Conservation (phyloP, 768 basidiomycete species). For the Candolleomyces eurysporus region DNA sequence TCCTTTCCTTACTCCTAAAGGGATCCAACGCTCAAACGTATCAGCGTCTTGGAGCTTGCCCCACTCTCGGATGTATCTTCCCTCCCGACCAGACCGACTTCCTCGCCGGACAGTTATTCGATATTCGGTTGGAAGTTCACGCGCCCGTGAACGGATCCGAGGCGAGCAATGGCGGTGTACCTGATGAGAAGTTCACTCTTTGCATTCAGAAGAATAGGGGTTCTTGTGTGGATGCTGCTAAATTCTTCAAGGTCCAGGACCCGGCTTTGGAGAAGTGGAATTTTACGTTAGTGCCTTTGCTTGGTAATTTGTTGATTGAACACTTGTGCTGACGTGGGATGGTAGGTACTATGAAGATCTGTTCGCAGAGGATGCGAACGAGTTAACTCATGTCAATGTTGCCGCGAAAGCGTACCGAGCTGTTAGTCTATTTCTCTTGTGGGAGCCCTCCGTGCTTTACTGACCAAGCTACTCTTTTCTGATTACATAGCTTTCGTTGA, state of each 20-base stretch:
- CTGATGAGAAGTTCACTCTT: slow-evolving; percentile 38
- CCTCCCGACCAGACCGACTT: slow-evolving; percentile 46
- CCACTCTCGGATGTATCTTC: slow-evolving; percentile 40
- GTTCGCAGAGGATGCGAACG: slow-evolving; percentile 36
- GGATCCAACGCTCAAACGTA: slow-evolving; percentile 28
- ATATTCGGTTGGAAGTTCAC: slow-evolving; percentile 41
- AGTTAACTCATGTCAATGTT: slow-evolving; percentile 34
- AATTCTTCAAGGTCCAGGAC: slow-evolving; percentile 34
- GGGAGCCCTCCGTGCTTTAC: not conserved
- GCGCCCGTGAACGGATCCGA: slow-evolving; percentile 41
- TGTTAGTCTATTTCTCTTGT: slow-evolving; percentile 21
- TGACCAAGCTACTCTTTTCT: not conserved
- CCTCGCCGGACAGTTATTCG: slow-evolving; percentile 40
- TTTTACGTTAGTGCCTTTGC: slow-evolving; percentile 30
- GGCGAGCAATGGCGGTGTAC: slow-evolving; percentile 30
- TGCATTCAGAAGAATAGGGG: slow-evolving; percentile 34
- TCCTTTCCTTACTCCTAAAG: not conserved
- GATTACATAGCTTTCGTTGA: slow-evolving; percentile 27
- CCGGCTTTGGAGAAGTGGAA: slow-evolving; percentile 38
- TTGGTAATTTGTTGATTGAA: not conserved
- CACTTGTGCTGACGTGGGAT: not conserved
- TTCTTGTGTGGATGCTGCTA: slow-evolving; percentile 30
- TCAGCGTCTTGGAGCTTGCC: slow-evolving; percentile 39
- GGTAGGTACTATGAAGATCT: slow-evolving; percentile 41
- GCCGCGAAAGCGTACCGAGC: slow-evolving; percentile 42